A percentile compares a stretch with the other conserved stretches of the same genome.
phyloP scores from a whole-genome alignment of 2,329 filamentous ascomycete species.

The Endothia cerciana region DNA sequence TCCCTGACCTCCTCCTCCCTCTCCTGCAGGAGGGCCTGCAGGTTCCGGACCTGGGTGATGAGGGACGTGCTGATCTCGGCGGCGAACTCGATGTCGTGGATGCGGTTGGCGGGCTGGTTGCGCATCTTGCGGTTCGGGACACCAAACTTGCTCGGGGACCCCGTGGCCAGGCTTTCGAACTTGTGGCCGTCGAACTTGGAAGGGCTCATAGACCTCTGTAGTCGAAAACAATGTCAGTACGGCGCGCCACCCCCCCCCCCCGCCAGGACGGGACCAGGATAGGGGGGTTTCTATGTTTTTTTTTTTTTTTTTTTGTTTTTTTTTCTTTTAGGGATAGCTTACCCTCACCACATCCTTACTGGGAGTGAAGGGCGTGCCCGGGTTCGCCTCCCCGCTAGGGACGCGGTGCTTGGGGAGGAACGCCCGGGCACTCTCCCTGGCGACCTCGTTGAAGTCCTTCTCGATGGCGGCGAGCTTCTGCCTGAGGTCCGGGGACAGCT shows the following conservation, averaged over 20 bases:
- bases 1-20: conserved; percentile 84
- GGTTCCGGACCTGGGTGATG: conserved; percentile 87
- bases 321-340: too few relatives aligned
- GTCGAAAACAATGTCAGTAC: conserved; percentile 27
- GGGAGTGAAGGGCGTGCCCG: conserved; percentile 56
- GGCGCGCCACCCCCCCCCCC: not conserved
- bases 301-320: too few relatives aligned
- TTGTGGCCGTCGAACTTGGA: conserved; percentile 51
- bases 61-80: conserved; percentile 96
- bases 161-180: conserved; percentile 82
- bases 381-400: conserved; percentile 66
- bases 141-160: conserved; percentile 85
- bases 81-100: conserved; percentile 98
- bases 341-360: conserved; percentile 58
- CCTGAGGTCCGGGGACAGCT: conserved; percentile 81
- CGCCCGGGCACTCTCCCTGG: conserved; percentile 83
- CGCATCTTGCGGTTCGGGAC: conserved; percentile 86
- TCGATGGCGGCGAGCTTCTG: conserved; percentile 85
- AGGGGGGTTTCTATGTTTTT: too few relatives aligned
- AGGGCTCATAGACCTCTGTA: conserved; percentile 70
- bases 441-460: conserved; percentile 92
- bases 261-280: not conserved
- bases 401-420: conserved; percentile 85
- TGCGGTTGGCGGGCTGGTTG: conserved; percentile 84
- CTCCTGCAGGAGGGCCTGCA: conserved; percentile 83